Evolutionary conservation across 257 asterid genomes (phyloP), one percentile per base, ranked within the genome.

Genomic region (Solanum rostratum): DNA sequence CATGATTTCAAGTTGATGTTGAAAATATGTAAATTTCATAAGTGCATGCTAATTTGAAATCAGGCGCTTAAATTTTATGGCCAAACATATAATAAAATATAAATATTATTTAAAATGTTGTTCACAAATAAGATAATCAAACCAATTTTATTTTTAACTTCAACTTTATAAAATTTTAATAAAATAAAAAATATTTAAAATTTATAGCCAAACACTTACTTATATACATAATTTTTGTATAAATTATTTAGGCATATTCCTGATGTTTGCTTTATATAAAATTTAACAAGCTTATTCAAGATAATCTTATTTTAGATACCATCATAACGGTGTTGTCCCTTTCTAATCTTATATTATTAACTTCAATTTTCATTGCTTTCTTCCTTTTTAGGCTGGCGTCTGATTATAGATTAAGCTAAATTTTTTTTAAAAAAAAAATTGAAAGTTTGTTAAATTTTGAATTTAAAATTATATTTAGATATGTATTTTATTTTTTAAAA

Each of bases 391-490:
- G 1, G 1, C 30, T 4, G 10, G 66, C 30, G 24, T 22, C 4
- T 59, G 7, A n/a, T 15, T 59, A 3, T 59, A 22, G 11, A 59
- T 59, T 59, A 59, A 22, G 24, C n/a, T 1, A 3, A 59, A 22
- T n/a, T 0, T 11, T 0, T 11, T 59, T 3, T 0, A 16, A n/a
- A 10, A 8, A 57, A 20, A 4, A 10, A 3, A n/a, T 59, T n/a
- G 10, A 3, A 59, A 22, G n/a, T 59, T n/a, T 59, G 3, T 10
- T 59, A 20, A 20, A 10, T 60, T 60, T 3, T 1, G 18, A 2
- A 22, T 22, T 60, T 22, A 22, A 60, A 60, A 15, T 60, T 20
- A 22, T 60, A 10, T 60, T 24, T 22, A 11, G 33, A 22, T 11
- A 59, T 59, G 0, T 29, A 60, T 60, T 59, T 60, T 22, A 60